A percentile compares a stretch with the other conserved stretches of the same genome.
Conservation (phyloP, 2,329 filamentous ascomycete genomes). For the Pochonia chlamydosporia region DNA sequence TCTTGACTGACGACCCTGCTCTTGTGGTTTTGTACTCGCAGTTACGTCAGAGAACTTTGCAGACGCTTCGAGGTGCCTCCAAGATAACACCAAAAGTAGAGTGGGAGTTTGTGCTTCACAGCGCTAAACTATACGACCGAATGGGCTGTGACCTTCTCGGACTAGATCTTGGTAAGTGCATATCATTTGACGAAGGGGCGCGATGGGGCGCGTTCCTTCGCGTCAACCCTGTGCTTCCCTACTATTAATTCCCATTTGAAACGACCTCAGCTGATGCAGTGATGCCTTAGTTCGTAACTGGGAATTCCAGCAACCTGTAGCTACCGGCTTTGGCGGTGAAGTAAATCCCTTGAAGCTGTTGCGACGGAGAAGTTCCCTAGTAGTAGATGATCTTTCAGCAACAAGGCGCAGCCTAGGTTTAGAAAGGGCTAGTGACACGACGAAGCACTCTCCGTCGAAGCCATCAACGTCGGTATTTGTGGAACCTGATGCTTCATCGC, state of each 20-base stretch:
- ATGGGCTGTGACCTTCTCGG: slow-evolving; percentile 94
- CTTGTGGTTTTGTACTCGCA: slow-evolving; percentile 83
- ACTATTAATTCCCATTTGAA: not conserved
- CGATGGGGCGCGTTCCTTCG: not conserved
- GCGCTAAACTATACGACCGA: slow-evolving; percentile 74
- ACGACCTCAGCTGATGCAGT: not conserved
- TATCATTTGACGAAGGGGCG: not conserved
- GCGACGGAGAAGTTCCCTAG: slow-evolving; percentile 66
- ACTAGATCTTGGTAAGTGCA: slow-evolving; percentile 65
- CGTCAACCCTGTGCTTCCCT: not conserved
- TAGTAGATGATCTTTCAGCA: slow-evolving; percentile 67
- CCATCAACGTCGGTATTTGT: slow-evolving; percentile 73
- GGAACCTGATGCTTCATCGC: slow-evolving; percentile 83
- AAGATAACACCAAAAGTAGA: slow-evolving; percentile 74
- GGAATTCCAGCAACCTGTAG: slow-evolving; percentile 62
- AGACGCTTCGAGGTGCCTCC: slow-evolving; percentile 79
- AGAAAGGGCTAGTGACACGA: slow-evolving; percentile 14
- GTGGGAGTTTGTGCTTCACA: slow-evolving; percentile 86
- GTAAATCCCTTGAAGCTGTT: slow-evolving; percentile 64
- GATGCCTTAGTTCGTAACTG: slow-evolving; percentile 60
- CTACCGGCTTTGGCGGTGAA: slow-evolving; percentile 35
- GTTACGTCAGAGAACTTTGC: slow-evolving; percentile 72
- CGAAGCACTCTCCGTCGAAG: slow-evolving; percentile 27
- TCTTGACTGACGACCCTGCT: slow-evolving; percentile 85
- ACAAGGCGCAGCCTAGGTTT: slow-evolving; percentile 33